phyloP scores from a whole-genome alignment of 768 basidiomycete species.

The Pleurotus ostreatus region DNA sequence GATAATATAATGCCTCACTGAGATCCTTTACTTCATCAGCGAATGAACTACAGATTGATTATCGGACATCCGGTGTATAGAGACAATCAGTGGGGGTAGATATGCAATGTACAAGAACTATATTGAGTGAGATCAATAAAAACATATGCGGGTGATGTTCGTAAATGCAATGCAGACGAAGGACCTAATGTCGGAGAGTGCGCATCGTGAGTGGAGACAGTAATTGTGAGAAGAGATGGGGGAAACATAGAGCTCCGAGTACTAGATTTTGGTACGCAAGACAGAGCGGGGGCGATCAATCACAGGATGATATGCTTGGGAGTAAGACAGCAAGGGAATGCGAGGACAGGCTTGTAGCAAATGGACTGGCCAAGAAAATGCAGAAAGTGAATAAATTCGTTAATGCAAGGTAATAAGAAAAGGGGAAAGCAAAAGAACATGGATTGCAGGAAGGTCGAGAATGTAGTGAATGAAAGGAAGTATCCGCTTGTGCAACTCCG shows the following conservation, averaged over 20 bases:
- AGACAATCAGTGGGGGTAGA: conserved; percentile 1
- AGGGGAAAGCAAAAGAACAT: conserved; percentile 16
- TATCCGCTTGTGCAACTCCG: conserved; percentile 11
- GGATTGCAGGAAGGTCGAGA: conserved; percentile 14
- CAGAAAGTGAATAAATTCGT: conserved; percentile 12
- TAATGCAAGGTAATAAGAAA: conserved; percentile 13
- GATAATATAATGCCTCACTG: too few species aligned
- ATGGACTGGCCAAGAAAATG: conserved; percentile 11
- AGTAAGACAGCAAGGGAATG: conserved; percentile 24
- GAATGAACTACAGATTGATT: background rate
- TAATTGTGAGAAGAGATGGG: conserved; percentile 20
- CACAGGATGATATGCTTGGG: conserved; percentile 26
- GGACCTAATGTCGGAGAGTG: conserved; percentile 5
- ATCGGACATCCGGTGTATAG: background rate
- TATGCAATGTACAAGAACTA: conserved; percentile 22
- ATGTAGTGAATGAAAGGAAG: conserved; percentile 19
- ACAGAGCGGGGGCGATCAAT: too few species aligned
- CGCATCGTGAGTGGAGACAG: conserved; percentile 14
- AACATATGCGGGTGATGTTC: conserved; percentile 35
- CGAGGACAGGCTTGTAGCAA: conserved; percentile 16
- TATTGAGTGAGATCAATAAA: conserved; percentile 41
- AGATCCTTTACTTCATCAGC: too few species aligned
- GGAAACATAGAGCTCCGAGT: conserved; percentile 20
- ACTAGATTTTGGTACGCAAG: conserved; percentile 8
- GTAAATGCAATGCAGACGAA: conserved; percentile 31